Conservation (phyloP, 768 basidiomycete species). For the Tulasnella sp. region DNA sequence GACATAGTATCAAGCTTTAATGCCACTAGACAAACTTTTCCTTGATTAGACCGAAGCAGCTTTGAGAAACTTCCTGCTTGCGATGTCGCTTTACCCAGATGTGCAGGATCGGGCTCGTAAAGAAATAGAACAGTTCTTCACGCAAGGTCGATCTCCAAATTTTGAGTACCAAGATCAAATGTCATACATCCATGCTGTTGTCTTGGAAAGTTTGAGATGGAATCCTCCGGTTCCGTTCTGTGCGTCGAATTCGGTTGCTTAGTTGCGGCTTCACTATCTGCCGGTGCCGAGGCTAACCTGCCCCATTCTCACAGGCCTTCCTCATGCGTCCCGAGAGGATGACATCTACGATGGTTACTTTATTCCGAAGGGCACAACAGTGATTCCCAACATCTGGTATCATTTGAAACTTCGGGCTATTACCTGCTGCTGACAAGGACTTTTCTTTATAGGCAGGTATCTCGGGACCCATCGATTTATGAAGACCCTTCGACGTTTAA, state of each 20-base stretch:
- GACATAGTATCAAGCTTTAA: background rate
- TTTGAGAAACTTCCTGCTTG: conserved; percentile 16
- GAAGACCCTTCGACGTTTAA: background rate
- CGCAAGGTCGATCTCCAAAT: background rate
- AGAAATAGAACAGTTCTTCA: conserved; percentile 9
- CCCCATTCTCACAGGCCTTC: background rate
- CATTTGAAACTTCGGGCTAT: background rate
- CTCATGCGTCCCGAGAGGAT: conserved; percentile 7
- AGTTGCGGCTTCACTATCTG: background rate
- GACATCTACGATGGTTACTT: conserved; percentile 18
- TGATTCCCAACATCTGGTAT: background rate
- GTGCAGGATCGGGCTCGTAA: background rate
- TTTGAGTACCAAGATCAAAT: background rate
- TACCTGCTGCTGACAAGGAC: too few relatives aligned
- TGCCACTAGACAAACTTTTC: background rate
- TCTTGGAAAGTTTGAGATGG: conserved; percentile 7
- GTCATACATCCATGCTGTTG: conserved; percentile 8
- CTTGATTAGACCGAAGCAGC: background rate
- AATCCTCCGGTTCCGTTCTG: background rate
- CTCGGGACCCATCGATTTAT: background rate
- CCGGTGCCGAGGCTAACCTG: background rate
- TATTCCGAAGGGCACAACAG: conserved; percentile 14
- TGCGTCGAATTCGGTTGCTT: background rate
- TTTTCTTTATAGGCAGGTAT: background rate
- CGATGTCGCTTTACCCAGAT: conserved; percentile 18